These are phyloP conservation scores for Eucalyptus guilfoylei DNA, from an alignment of 345 rosid species.

Conservation along the genomic window DNA sequence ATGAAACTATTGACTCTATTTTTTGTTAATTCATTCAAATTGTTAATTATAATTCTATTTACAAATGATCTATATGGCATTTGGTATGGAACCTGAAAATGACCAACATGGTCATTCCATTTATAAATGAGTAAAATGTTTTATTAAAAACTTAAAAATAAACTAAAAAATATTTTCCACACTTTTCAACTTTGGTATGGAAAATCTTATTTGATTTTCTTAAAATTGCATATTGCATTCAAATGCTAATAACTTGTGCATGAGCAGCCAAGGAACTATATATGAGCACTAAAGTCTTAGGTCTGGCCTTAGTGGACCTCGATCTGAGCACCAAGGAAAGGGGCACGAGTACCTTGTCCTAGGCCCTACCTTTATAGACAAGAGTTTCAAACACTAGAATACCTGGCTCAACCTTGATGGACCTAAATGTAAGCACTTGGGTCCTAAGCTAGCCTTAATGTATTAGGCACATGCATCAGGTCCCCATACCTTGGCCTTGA, in stretches of 20 bases:
- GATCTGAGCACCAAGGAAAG: background rate
- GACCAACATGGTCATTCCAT: background rate
- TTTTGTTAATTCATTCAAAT: background rate
- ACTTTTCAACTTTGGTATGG: background rate
- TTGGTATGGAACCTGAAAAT: background rate
- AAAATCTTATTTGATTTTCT: background rate
- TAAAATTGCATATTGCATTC: background rate
- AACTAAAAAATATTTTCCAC: background rate
- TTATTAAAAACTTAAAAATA: rapidly evolving
- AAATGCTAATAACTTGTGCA: background rate
- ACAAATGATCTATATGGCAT: background rate
- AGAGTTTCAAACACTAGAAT: rapidly evolving
- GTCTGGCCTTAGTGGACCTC: background rate
- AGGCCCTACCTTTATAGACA: background rate
- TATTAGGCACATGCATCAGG: background rate
- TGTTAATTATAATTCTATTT: background rate
- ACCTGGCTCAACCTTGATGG: background rate
- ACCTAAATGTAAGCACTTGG: background rate
- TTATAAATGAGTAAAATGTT: too few species aligned
- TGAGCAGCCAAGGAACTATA: background rate
- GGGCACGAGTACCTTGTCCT: background rate
- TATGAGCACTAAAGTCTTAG: background rate
- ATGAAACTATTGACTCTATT: background rate
- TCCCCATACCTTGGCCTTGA: background rate
- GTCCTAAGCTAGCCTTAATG: background rate